These are phyloP conservation scores for Trichoderma sp. DNA, from an alignment of 2,329 filamentous ascomycete genomes.

Conservation along the genomic window DNA sequence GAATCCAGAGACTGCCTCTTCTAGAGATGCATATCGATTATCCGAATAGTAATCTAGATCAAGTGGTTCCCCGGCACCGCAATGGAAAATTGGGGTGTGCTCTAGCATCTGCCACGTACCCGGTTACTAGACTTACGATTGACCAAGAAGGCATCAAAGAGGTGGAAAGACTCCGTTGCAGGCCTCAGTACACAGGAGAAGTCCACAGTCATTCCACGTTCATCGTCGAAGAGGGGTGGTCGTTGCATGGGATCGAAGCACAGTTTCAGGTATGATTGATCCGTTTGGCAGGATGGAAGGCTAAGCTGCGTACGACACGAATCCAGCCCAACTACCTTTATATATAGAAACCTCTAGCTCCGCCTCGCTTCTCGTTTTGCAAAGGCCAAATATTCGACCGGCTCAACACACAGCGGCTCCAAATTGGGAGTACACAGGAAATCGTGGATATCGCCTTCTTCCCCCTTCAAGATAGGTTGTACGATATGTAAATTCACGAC, in stretches of 20 bases:
- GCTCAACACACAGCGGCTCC: background rate
- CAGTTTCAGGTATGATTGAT: background rate
- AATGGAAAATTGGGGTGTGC: background rate
- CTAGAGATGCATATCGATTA: background rate
- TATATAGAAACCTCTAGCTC: background rate
- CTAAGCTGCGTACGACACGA: background rate
- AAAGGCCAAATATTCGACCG: background rate
- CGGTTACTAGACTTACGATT: background rate
- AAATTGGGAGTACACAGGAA: background rate
- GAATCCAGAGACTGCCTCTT: background rate
- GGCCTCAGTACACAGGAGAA: background rate
- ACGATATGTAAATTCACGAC: background rate
- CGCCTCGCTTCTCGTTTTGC: background rate
- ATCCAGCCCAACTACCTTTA: background rate
- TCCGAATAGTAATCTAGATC: background rate
- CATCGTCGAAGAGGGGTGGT: background rate
- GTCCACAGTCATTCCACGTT: background rate
- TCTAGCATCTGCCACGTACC: background rate
- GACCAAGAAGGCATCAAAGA: background rate
- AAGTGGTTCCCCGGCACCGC: background rate
- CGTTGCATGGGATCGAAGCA: background rate
- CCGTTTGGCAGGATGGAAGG: background rate
- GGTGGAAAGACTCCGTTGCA: background rate
- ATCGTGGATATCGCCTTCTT: background rate
- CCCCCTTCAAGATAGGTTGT: background rate